Base-by-base conservation (phyloP, 306 rosid species). In the Canavalia ensiformis region DNA sequence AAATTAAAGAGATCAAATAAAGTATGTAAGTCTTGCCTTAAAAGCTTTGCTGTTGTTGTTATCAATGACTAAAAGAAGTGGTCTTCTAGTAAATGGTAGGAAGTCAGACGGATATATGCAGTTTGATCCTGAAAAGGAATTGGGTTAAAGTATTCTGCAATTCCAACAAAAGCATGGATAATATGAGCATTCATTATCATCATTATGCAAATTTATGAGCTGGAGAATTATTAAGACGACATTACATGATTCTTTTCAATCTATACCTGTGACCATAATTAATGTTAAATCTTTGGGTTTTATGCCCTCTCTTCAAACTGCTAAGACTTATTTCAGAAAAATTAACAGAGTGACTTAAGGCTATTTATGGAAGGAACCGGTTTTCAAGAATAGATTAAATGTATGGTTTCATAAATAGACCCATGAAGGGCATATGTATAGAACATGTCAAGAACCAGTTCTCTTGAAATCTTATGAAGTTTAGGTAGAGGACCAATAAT, bases 11-110 rank as follows among this genome's bases (percentile, higher is more conserved):
- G 29, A 78, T 51, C 42, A 37, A 70, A 69, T 52, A 39, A 33
- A 57, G 72, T 25, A 68, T 7, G 39, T 56, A 71, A 63, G 60
- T 68, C 94, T 91, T 89, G 87, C 98, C 99, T 93, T 92, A 83
- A 91, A 95, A 83, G 94, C 94, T 74, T 88, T 90, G 88, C 95
- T 93, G 88, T 74, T 81, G 69, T 90, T 94, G 69, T 88, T 88
- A 75, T 95, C 99, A 82, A 95, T 88, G 78, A 95, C 88, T 81
- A 95, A 77, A 83, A 93, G 86, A 81, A 93, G 91, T 50, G 98
- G 99, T 62, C 95, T 93, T 89, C 99, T 90, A 55, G 99, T 95
- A 85, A 95, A 95, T 8, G 99, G 97, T 76, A 91, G 73, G 57
- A 95, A 80, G 86, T 95, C 99, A 68, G 92, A 82, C 12, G 98